Conservation (phyloP, 192 early-diverging fungal genomes). For the Backusella liffmaniae region DNA sequence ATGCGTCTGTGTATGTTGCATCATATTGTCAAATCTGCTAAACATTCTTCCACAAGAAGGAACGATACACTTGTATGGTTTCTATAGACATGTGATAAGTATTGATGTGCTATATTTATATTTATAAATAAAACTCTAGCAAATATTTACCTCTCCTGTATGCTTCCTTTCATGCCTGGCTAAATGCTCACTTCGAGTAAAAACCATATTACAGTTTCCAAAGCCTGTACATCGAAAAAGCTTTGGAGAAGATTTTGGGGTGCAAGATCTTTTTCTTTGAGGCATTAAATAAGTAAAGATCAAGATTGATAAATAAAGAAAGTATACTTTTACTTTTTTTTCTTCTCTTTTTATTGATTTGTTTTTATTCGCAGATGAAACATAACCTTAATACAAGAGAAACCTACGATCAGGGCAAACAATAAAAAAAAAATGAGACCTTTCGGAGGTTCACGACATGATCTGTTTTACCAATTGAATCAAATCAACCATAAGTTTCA, state of each 20-base stretch:
- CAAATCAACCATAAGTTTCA: neutral
- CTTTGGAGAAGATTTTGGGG: slow-evolving; percentile 9
- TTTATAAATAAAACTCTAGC: neutral
- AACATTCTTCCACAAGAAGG: slow-evolving; percentile 65
- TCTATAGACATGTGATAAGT: slow-evolving; percentile 31
- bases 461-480: slow-evolving; percentile 1
- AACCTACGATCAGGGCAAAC: slow-evolving; percentile 4
- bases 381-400: slow-evolving; percentile 4
- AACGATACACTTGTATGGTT: slow-evolving; percentile 72
- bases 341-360: neutral
- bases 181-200: slow-evolving; percentile 50
- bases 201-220: slow-evolving; percentile 52
- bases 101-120: neutral
- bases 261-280: neutral
- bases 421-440: slow-evolving; percentile 7
- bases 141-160: neutral
- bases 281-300: neutral
- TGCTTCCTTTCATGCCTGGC: slow-evolving; percentile 38
- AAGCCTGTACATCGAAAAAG: slow-evolving; percentile 50
- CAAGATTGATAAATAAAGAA: neutral
- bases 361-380: slow-evolving; percentile 14
- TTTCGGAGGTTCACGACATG: slow-evolving; percentile 3
- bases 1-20: slow-evolving; percentile 77
- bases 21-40: slow-evolving; percentile 79
- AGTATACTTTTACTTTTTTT: neutral